A percentile compares a stretch with the other conserved stretches of the same genome.
Evolutionary conservation across 345 rosid genomes (phyloP).

Genomic region (Conringia planisiliqua): DNA sequence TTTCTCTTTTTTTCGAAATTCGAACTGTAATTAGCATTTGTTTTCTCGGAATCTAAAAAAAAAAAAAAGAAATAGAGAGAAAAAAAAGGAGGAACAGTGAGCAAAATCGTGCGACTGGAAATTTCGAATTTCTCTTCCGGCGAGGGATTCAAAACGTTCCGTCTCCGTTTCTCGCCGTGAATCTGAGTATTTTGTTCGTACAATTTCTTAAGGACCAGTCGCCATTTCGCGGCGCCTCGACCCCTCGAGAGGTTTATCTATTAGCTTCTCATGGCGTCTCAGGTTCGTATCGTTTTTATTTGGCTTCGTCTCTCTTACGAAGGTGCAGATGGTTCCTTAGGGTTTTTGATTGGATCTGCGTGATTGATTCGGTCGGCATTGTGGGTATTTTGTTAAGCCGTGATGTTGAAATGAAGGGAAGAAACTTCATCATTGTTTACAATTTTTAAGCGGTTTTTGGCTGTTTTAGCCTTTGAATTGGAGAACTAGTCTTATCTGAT

Average conservation of each 20-base stretch:
- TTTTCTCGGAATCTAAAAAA: constrained; percentile 19
- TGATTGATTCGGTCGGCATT: constrained; percentile 26
- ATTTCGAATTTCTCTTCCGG: constrained; percentile 31
- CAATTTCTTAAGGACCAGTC: not conserved
- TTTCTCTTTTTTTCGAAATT: constrained; percentile 1
- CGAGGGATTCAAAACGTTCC: constrained; percentile 19
- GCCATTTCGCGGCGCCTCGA: not conserved
- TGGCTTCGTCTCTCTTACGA: not conserved
- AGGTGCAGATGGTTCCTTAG: not conserved
- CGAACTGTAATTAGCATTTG: constrained; percentile 28
- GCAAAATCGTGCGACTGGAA: constrained; percentile 28
- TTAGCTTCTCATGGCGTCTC: constrained; percentile 27
- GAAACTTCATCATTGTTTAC: not conserved
- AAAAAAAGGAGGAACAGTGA: constrained; percentile 23
- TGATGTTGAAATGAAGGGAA: not conserved
- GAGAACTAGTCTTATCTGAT: not conserved
- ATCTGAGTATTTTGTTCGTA: not conserved
- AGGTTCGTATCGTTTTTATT: constrained; percentile 21
- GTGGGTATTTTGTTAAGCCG: constrained; percentile 10
- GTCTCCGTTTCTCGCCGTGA: constrained; percentile 26
- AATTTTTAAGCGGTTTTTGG: not conserved
- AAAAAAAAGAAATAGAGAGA: not conserved
- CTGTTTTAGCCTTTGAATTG: not conserved
- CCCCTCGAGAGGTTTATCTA: constrained; percentile 11
- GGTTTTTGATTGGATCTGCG: constrained; percentile 31